Percentiles rank a stretch among this genome's conserved stretches.
Conservation (phyloP, 805 yeast species). For the Nakazawaea populi region DNA sequence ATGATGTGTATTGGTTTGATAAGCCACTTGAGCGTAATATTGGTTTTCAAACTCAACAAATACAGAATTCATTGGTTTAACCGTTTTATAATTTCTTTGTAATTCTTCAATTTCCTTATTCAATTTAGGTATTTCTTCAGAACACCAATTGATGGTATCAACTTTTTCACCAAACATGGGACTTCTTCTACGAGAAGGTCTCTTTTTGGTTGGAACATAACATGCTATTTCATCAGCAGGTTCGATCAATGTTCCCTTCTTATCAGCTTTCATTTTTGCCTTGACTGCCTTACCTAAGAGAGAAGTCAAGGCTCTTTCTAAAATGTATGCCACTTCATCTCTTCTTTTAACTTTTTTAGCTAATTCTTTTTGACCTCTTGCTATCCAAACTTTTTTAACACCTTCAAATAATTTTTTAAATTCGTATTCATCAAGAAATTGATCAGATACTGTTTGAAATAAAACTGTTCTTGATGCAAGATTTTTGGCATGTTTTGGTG, state of each 20-base stretch:
- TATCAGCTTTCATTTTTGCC: slow-evolving; percentile 55
- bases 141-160: slow-evolving; percentile 55
- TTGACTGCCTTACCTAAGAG: slow-evolving; percentile 60
- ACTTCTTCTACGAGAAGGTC: slow-evolving; percentile 49
- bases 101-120: slow-evolving; percentile 50
- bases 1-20: slow-evolving; percentile 58
- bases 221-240: slow-evolving; percentile 42
- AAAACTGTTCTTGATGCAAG: slow-evolving; percentile 77
- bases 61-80: slow-evolving; percentile 68
- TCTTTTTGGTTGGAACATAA: slow-evolving; percentile 59
- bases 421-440: slow-evolving; percentile 64
- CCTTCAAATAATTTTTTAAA: slow-evolving; percentile 75
- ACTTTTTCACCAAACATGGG: slow-evolving; percentile 49
- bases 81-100: slow-evolving; percentile 42
- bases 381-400: slow-evolving; percentile 75
- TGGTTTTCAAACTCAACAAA: slow-evolving; percentile 77
- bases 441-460: slow-evolving; percentile 78
- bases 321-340: slow-evolving; percentile 46
- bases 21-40: slow-evolving; percentile 69
- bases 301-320: slow-evolving; percentile 63
- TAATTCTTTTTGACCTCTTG: slow-evolving; percentile 55
- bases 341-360: slow-evolving; percentile 54
- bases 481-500: slow-evolving; percentile 74
- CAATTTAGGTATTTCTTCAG: slow-evolving; percentile 49
- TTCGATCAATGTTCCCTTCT: slow-evolving; percentile 48